Base-by-base conservation (phyloP, 495 filamentous ascomycete genomes). In the Podospora sp. region DNA sequence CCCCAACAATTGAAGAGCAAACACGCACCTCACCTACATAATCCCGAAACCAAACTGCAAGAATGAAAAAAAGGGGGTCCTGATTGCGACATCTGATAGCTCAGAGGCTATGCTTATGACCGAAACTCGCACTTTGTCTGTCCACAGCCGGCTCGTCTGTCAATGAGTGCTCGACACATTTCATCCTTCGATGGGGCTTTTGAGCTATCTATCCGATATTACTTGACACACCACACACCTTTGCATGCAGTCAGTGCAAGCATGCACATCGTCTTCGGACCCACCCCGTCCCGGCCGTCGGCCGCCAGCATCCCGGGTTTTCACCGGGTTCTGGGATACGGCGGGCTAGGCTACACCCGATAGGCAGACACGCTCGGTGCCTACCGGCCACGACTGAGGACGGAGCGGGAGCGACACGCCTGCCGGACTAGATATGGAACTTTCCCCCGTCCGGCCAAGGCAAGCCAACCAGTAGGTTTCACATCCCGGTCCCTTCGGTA, bases 271-370 rank as follows among this genome's bases (percentile, higher is more conserved):
- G 14, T 22, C 20, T 2, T 22, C 2, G 8, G 7, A 6, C 52
- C 52, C 21, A 24, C 52, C 20, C 2, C 50, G 5, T 4, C 7
- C 52, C 52, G 22, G 52, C n/a, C 52, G 52, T 55, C 52, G 52
- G 24, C 52, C 52, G 24, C 40, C 24, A 55, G 52, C 20, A 55
- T 55, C n/a, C 21, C 52, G 52, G 52, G 52, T 21, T 55, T 55
- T 22, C 52, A 55, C 52, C 52, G 52, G 40, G 24, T 55, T 55
- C 52, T 55, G 52, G 21, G 52, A n/a, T n/a, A 22, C 20, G 20
- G 21, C 52, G 3, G 52, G 24, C 52, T n/a, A 55, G 52, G 40
- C 40, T 46, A 46, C 40, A 46, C 40, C 52, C 52, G 24, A 55
- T 26, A 55, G 52, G 14, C 52, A 55, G 52, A 55, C 21, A 55